Percentiles rank a stretch among this genome's conserved stretches.
Conservation (phyloP, 352 stramenopile species). For the Detonula confervacea region DNA sequence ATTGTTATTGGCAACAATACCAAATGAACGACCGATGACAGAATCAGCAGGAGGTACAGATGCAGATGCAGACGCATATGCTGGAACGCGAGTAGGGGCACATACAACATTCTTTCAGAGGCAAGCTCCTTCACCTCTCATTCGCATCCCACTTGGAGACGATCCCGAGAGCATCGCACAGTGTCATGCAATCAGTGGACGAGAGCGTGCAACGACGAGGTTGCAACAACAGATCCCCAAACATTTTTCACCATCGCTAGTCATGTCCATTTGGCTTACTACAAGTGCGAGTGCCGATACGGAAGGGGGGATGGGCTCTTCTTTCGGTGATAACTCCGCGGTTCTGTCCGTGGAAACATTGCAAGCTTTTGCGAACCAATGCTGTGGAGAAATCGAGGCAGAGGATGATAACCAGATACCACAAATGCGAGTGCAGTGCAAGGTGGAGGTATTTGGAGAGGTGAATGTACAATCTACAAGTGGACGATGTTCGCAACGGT, state of each 20-base stretch:
- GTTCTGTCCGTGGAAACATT: neutral
- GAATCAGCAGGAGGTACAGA: neutral
- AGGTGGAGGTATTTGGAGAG: neutral
- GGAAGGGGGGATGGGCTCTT: neutral
- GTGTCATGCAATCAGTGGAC: neutral
- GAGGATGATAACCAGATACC: no score
- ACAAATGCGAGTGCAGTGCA: neutral
- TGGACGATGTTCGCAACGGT: neutral
- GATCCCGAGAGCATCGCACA: neutral
- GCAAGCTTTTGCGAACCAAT: neutral
- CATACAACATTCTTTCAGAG: neutral
- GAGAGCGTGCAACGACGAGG: neutral
- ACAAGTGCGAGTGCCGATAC: no score
- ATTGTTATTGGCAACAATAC: no score
- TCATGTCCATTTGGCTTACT: neutral
- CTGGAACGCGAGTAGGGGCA: neutral
- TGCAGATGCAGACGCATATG: neutral
- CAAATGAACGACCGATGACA: no score
- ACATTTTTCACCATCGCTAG: neutral
- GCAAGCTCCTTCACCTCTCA: neutral
- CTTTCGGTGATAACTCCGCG: neutral
- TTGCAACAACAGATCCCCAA: neutral
- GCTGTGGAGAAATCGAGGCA: neutral
- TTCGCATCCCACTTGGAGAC: neutral
- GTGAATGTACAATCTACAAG: neutral